Evolutionary conservation across 2,329 filamentous ascomycete species (phyloP).

Genomic region (Huntiella bhutanensis): DNA sequence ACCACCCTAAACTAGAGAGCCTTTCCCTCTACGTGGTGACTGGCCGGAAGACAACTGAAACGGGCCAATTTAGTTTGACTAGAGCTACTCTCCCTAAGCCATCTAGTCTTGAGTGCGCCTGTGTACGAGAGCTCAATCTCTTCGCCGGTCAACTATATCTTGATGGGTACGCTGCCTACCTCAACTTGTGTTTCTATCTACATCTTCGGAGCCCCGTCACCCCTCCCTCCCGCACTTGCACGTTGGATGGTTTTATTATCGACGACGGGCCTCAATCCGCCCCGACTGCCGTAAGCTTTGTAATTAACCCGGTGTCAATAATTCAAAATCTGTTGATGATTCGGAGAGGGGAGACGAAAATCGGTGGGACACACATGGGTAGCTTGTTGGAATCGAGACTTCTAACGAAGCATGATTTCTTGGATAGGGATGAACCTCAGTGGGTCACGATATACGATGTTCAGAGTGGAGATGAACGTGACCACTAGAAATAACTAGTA

Average conservation of each 20-base stretch:
- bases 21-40: conserved; percentile 27
- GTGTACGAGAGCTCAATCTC: conserved; percentile 36
- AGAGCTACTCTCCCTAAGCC: too few species aligned
- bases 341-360: conserved; percentile 20
- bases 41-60: neutral
- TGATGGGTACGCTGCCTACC: conserved; percentile 32
- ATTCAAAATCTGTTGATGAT: conserved; percentile 21
- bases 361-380: conserved; percentile 25
- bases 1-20: conserved; percentile 23
- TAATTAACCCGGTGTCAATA: conserved; percentile 21
- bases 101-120: neutral
- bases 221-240: conserved; percentile 13
- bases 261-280: conserved; percentile 1
- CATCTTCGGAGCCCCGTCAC: conserved; percentile 23
- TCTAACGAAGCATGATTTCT: conserved; percentile 14
- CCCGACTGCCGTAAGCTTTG: conserved; percentile 14
- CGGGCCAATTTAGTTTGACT: too few species aligned
- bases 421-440: neutral
- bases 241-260: conserved; percentile 20
- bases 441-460: too few species aligned
- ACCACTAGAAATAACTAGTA: too few species aligned
- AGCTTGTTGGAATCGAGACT: conserved; percentile 19
- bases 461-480: too few species aligned
- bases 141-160: conserved; percentile 54
- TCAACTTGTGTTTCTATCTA: conserved; percentile 29